Evolutionary conservation across 768 basidiomycete genomes (phyloP).

Genomic region (Pleurotus cornucopiae): DNA sequence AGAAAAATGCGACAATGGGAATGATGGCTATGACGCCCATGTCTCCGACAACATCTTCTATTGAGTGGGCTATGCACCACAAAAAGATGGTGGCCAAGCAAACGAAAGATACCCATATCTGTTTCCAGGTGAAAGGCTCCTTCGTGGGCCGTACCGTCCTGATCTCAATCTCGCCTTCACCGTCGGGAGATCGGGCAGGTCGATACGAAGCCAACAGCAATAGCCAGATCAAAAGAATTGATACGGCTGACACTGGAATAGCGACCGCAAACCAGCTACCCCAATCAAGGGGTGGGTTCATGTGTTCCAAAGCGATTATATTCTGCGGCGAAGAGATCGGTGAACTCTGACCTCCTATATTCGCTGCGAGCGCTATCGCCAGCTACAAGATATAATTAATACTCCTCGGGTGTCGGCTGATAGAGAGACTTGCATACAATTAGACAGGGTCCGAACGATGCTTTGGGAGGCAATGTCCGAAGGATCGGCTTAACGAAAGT

Average conservation of each 20-base stretch:
- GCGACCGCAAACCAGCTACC: constrained; percentile 91
- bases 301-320: constrained; percentile 82
- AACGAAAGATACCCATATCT: constrained; percentile 86
- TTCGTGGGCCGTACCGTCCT: constrained; percentile 78
- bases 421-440: constrained; percentile 58
- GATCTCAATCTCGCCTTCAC: constrained; percentile 77
- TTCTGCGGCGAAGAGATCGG: constrained; percentile 99
- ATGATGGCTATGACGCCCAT: constrained; percentile 98
- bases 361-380: constrained; percentile 96
- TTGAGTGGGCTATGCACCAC: constrained; percentile 84
- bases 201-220: constrained; percentile 81
- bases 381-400: constrained; percentile 43
- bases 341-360: constrained; percentile 95
- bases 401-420: background rate
- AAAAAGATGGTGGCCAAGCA: constrained; percentile 80
- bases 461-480: constrained; percentile 81
- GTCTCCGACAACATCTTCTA: constrained; percentile 79
- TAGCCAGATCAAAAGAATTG: constrained; percentile 88
- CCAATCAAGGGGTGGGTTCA: constrained; percentile 88
- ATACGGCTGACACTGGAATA: constrained; percentile 83
- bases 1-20: constrained; percentile 91
- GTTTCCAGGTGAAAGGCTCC: constrained; percentile 78
- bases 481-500: constrained; percentile 71
- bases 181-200: constrained; percentile 67
- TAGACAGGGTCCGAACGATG: constrained; percentile 84